Evolutionary conservation across 2,329 filamentous ascomycete genomes (phyloP).

Genomic region (Monosporascus sp.): DNA sequence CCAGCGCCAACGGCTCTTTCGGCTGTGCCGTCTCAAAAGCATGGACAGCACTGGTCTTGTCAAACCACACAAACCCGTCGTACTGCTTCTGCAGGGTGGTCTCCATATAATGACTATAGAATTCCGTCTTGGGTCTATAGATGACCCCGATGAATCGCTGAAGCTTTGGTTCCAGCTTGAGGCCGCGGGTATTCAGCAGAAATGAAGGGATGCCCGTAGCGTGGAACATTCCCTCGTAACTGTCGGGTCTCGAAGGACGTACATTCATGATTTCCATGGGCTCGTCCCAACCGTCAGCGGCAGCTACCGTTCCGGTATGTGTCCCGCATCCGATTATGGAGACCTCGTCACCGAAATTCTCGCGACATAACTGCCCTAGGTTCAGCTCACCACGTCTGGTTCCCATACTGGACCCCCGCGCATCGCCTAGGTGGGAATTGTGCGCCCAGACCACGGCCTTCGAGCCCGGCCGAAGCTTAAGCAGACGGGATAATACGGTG

Average conservation of each 20-base stretch:
- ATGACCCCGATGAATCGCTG: constrained; percentile 50
- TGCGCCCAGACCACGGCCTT: constrained; percentile 51
- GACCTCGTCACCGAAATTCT: constrained; percentile 8
- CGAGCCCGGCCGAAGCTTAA: constrained; percentile 32
- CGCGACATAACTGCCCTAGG: constrained; percentile 45
- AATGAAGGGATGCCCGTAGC: constrained; percentile 39
- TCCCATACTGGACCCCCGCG: constrained; percentile 46
- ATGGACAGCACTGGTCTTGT: constrained; percentile 37
- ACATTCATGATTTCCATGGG: constrained; percentile 46
- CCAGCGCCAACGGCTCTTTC: constrained; percentile 32
- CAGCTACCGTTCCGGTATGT: constrained; percentile 46
- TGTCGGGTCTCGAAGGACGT: constrained; percentile 37
- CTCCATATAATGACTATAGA: constrained; percentile 42
- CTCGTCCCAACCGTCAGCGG: constrained; percentile 44
- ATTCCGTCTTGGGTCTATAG: constrained; percentile 44
- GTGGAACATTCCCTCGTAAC: constrained; percentile 45
- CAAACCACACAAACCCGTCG: constrained; percentile 46
- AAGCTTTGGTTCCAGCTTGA: constrained; percentile 32
- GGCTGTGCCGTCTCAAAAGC: constrained; percentile 42
- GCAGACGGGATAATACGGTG: constrained; percentile 37
- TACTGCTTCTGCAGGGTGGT: constrained; percentile 42
- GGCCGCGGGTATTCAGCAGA: constrained; percentile 38
- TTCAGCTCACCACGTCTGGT: constrained; percentile 39
- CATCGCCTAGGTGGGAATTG: constrained; percentile 49
- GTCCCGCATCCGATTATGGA: constrained; percentile 37